phyloP scores from a whole-genome alignment of 768 basidiomycete species.

The Solioccasus polychromus region DNA sequence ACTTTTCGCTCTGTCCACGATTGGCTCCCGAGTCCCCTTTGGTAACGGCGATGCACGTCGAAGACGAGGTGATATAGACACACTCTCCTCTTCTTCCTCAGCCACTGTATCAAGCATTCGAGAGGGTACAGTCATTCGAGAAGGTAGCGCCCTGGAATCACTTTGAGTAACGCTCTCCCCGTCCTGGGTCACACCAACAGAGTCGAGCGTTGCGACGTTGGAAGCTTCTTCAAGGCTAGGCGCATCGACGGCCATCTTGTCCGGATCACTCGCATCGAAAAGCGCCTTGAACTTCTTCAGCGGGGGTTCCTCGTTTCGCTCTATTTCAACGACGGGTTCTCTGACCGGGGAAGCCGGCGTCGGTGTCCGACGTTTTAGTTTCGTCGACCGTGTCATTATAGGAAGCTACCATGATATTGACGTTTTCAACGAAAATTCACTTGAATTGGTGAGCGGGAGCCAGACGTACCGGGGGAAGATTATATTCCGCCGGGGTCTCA shows the following conservation, averaged over 20 bases:
- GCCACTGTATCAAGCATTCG: conserved; percentile 35
- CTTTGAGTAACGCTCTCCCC: conserved; percentile 29
- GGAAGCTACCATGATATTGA: conserved; percentile 34
- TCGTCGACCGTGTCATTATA: conserved; percentile 37
- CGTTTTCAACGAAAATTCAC: too few relatives aligned
- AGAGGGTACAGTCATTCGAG: conserved; percentile 6
- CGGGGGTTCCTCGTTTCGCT: conserved; percentile 44
- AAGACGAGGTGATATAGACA: background rate
- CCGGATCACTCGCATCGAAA: conserved; percentile 64
- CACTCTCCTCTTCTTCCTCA: conserved; percentile 58
- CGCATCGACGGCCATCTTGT: conserved; percentile 32
- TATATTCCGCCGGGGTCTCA: conserved; percentile 11
- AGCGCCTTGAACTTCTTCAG: conserved; percentile 69
- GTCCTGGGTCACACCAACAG: conserved; percentile 12
- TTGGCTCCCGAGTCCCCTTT: background rate
- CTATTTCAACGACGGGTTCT: conserved; percentile 14
- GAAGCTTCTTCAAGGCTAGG: conserved; percentile 11
- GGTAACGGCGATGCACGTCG: conserved; percentile 1
- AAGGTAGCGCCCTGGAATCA: conserved; percentile 12
- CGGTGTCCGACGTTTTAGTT: conserved; percentile 56
- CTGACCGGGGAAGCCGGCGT: conserved; percentile 24
- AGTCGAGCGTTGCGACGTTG: conserved; percentile 7
- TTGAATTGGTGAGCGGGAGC: background rate
- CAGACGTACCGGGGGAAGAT: conserved; percentile 25
- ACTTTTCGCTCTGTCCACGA: background rate